phyloP scores from a whole-genome alignment of 2,329 filamentous ascomycete species.

The Hypoxylon sp. region DNA sequence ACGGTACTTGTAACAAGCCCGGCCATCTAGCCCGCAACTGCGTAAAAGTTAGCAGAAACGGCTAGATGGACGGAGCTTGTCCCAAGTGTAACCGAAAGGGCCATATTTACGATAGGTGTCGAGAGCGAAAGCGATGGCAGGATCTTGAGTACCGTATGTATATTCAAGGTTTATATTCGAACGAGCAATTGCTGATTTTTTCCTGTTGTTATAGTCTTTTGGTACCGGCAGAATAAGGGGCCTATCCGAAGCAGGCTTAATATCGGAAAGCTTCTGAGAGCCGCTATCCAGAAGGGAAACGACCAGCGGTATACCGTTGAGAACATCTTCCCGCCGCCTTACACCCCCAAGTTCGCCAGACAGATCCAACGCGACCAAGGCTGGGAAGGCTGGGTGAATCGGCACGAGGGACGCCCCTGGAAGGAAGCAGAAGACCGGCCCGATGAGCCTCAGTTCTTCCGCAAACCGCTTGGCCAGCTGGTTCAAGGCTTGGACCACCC shows the following conservation, averaged over 20 bases:
- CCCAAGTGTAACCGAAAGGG: too few species aligned
- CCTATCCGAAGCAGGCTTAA: neutral
- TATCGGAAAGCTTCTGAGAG: neutral
- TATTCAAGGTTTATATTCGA: too few species aligned
- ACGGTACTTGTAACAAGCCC: too few species aligned
- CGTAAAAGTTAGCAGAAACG: too few species aligned
- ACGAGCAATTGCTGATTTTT: too few species aligned
- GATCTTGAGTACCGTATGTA: too few species aligned
- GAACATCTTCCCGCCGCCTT: neutral
- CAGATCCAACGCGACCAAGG: neutral
- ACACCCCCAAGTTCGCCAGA: conserved; percentile 1
- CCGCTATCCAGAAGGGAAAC: neutral
- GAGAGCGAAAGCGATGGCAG: too few species aligned
- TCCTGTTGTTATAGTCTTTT: too few species aligned
- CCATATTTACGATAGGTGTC: too few species aligned
- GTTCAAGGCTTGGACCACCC: neutral
- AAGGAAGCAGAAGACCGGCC: neutral
- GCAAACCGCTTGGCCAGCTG: neutral
- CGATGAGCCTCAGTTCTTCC: neutral
- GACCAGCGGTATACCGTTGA: neutral
- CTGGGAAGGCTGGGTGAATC: neutral
- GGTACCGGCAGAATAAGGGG: conserved; percentile 8
- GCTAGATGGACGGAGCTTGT: too few species aligned
- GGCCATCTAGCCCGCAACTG: too few species aligned
- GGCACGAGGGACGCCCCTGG: neutral